A percentile compares a stretch with the other conserved stretches of the same genome.
phyloP scores from a whole-genome alignment of 768 basidiomycete species.

The Leucocoprinus leucothites region DNA sequence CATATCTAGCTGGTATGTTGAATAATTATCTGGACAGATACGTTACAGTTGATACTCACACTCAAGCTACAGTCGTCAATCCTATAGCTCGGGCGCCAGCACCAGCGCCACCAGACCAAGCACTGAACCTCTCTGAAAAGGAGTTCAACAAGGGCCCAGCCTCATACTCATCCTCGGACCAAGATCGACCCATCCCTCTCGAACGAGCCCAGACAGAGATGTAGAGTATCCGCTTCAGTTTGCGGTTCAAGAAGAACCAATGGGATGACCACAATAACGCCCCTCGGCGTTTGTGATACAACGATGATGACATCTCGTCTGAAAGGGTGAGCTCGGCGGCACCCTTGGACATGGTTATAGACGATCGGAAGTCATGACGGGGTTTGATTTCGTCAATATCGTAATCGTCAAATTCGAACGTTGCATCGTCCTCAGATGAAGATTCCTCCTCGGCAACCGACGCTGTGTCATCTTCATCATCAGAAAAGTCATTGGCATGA shows the following conservation, averaged over 20 bases:
- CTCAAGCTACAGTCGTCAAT: slow-evolving; percentile 25
- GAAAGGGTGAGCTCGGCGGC: slow-evolving; percentile 35
- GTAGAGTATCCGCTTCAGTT: slow-evolving; percentile 89
- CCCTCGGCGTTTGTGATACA: slow-evolving; percentile 55
- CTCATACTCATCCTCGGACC: slow-evolving; percentile 40
- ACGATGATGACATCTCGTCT: slow-evolving; percentile 34
- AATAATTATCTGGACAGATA: background rate
- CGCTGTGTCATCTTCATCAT: slow-evolving; percentile 74
- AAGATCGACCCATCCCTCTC: slow-evolving; percentile 46
- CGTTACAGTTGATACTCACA: slow-evolving; percentile 2
- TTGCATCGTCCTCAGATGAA: slow-evolving; percentile 67
- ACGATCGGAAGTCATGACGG: slow-evolving; percentile 34
- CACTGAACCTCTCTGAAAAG: slow-evolving; percentile 62
- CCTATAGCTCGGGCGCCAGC: slow-evolving; percentile 85
- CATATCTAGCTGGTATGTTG: slow-evolving; percentile 11
- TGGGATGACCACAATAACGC: slow-evolving; percentile 94
- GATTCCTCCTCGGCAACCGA: slow-evolving; percentile 65
- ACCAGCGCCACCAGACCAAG: slow-evolving; percentile 76
- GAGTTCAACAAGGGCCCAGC: slow-evolving; percentile 29
- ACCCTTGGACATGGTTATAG: slow-evolving; percentile 33
- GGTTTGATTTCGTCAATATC: slow-evolving; percentile 61
- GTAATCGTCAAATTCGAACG: slow-evolving; percentile 80
- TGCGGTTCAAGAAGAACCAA: slow-evolving; percentile 96
- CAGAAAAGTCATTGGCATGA: slow-evolving; percentile 78
- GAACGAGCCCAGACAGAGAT: slow-evolving; percentile 89